These are phyloP conservation scores for Didymella arachidicola DNA, from an alignment of 2,329 filamentous ascomycete genomes.

Conservation along the genomic window DNA sequence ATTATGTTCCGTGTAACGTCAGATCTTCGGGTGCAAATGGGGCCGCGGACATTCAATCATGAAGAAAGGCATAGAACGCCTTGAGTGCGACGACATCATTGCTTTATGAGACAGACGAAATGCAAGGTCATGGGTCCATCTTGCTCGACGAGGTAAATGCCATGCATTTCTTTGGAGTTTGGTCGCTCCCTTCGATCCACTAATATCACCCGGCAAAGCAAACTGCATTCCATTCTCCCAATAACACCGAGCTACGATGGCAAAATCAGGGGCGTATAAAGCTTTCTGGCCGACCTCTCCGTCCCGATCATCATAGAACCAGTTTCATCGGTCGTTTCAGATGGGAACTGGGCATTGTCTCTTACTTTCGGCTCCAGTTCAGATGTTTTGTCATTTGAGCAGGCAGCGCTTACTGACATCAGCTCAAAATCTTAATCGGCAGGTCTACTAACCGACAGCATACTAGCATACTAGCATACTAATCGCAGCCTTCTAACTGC, in stretches of 20 bases:
- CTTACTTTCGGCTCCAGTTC: constrained; percentile 1
- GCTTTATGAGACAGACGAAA: neutral
- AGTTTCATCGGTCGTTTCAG: constrained; percentile 6
- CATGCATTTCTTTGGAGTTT: constrained; percentile 4
- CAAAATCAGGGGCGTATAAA: constrained; percentile 9
- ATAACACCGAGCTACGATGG: neutral
- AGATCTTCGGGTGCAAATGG: neutral
- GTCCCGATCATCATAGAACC: neutral
- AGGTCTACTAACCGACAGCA: neutral
- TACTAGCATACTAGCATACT: constrained; percentile 1
- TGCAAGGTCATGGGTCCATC: constrained; percentile 4
- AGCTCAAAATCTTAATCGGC: neutral
- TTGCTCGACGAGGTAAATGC: neutral
- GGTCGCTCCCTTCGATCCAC: constrained; percentile 8
- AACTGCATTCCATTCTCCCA: constrained; percentile 13
- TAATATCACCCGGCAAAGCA: neutral
- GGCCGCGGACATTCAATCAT: neutral
- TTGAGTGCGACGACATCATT: neutral
- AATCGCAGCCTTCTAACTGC: neutral
- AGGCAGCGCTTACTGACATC: neutral
- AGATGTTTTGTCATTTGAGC: neutral
- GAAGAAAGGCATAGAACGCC: neutral
- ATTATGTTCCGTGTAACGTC: neutral
- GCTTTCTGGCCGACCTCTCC: neutral
- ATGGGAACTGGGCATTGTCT: constrained; percentile 2